Conservation (phyloP, 2,329 filamentous ascomycete genomes). For the Botryosphaeria dothidea region DNA sequence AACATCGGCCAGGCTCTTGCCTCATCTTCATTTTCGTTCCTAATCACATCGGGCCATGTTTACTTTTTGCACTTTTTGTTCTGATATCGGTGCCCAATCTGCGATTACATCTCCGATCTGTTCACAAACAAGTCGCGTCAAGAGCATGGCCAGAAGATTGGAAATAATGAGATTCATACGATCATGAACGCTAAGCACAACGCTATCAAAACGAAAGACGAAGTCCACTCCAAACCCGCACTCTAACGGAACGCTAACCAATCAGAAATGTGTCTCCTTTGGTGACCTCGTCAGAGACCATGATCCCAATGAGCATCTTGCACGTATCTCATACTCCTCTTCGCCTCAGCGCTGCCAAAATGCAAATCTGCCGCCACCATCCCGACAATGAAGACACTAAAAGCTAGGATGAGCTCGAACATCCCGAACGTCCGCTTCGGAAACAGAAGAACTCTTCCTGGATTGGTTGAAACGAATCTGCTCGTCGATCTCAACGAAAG, state of each 20-base stretch:
- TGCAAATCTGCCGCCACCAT: slow-evolving; percentile 17
- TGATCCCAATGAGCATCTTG: not conserved
- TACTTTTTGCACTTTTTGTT: not conserved
- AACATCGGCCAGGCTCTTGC: not conserved
- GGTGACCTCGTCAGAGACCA: not conserved
- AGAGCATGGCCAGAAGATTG: not conserved
- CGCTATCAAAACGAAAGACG: not conserved
- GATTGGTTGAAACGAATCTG: slow-evolving; percentile 26
- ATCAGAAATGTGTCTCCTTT: not conserved
- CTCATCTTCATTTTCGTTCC: not conserved
- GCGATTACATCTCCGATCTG: not conserved
- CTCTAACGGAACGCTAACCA: not conserved
- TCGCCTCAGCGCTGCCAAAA: slow-evolving; percentile 13
- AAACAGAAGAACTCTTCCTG: not conserved
- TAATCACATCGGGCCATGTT: not conserved
- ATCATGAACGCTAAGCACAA: not conserved
- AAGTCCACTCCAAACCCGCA: not conserved
- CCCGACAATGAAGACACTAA: slow-evolving; percentile 18
- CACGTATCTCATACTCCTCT: slow-evolving; percentile 4
- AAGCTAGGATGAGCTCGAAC: slow-evolving; percentile 17
- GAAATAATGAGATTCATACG: not conserved
- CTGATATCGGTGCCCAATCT: not conserved
- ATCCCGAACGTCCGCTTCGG: slow-evolving; percentile 18
- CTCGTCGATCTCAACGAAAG: slow-evolving; percentile 37
- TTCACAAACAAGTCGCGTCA: not conserved